Base-by-base conservation (phyloP, 768 basidiomycete genomes). In the Lyophyllum atratum region DNA sequence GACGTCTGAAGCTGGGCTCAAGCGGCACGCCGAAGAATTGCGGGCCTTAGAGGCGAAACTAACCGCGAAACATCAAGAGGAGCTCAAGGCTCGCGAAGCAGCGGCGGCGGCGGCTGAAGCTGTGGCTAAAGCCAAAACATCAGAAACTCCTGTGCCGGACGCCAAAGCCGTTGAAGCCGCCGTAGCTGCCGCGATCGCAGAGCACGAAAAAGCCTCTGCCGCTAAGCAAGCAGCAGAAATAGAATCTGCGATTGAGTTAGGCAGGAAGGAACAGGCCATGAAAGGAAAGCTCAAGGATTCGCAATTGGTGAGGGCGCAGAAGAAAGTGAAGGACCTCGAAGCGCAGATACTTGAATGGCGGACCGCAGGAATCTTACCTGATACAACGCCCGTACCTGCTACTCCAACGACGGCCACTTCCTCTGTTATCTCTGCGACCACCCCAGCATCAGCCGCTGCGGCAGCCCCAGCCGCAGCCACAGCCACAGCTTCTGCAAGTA, bases 231-330 rank as follows among this genome's bases (percentile, higher is more conserved):
- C 76, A 6, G 76, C 82, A 22, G 87, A 88, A 50, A 81, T 90
- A 31, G 77, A 77, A 2, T 75, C 81, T 6, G 90, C 90, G 1
- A 77, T 87, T 7, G 90, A 92, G 49, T 75, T 82, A 2, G 90
- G 90, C 2, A 77, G 90, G 46, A 75, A 81, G 74, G 90, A 92
- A 60, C 76, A 80, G 49, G 74, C 64, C 1, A 75, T 83, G 22
- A 89, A 87, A 72, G 67, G 72, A 31, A 89, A 87, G 67, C 61
- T 92, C 42, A 92, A 91, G 72, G 90, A 93, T 61, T 73, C 75
- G 1, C 88, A 88, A 61, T 73, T 92, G n/a, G 76, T 85, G 28
- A 81, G 76, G 49, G 75, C 82, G 10, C 84, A 89, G 65, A 74
- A 72, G 55, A 81, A 78, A 55, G 73, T 90, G 49, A 92, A 90